Evolutionary conservation across 1,139 yeast species (phyloP).

Genomic region (Hyphopichia fennica): DNA sequence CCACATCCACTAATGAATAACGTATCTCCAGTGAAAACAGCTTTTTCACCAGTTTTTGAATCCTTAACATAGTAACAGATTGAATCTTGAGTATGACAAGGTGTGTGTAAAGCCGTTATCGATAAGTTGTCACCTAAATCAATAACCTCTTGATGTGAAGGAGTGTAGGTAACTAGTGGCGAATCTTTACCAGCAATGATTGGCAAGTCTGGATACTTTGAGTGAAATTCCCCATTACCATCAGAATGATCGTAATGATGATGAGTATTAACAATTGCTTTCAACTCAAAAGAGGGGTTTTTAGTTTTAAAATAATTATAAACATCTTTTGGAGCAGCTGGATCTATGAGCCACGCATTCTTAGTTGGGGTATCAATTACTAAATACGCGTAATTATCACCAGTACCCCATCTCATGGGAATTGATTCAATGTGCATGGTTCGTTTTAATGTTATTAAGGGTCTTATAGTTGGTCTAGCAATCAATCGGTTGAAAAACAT

Average conservation of each 20-base stretch:
- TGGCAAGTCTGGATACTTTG: slow-evolving; percentile 53
- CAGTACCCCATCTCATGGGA: slow-evolving; percentile 94
- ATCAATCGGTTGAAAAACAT: neutral
- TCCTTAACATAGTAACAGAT: slow-evolving; percentile 83
- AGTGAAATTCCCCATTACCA: slow-evolving; percentile 61
- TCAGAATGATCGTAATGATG: slow-evolving; percentile 95
- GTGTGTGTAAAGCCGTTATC: slow-evolving; percentile 89
- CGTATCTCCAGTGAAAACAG: slow-evolving; percentile 95
- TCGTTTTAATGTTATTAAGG: slow-evolving; percentile 19
- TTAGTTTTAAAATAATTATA: slow-evolving; percentile 21
- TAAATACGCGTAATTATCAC: slow-evolving; percentile 87
- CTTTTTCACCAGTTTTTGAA: slow-evolving; percentile 56
- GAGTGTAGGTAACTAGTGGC: slow-evolving; percentile 66
- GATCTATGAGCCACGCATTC: slow-evolving; percentile 84
- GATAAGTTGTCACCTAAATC: slow-evolving; percentile 61
- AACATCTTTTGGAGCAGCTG: slow-evolving; percentile 78
- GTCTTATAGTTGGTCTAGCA: neutral
- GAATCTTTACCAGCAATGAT: slow-evolving; percentile 87
- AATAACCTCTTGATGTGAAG: slow-evolving; percentile 61
- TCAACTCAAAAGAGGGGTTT: slow-evolving; percentile 41
- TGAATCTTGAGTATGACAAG: slow-evolving; percentile 96
- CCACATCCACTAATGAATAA: slow-evolving; percentile 95
- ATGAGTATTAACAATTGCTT: slow-evolving; percentile 89
- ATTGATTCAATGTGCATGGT: slow-evolving; percentile 79
- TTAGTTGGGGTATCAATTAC: slow-evolving; percentile 66